Evolutionary conservation across 2,329 filamentous ascomycete species (phyloP), one percentile per base, ranked within the genome.

Genomic region (Sphaerostilbella broomeana): DNA sequence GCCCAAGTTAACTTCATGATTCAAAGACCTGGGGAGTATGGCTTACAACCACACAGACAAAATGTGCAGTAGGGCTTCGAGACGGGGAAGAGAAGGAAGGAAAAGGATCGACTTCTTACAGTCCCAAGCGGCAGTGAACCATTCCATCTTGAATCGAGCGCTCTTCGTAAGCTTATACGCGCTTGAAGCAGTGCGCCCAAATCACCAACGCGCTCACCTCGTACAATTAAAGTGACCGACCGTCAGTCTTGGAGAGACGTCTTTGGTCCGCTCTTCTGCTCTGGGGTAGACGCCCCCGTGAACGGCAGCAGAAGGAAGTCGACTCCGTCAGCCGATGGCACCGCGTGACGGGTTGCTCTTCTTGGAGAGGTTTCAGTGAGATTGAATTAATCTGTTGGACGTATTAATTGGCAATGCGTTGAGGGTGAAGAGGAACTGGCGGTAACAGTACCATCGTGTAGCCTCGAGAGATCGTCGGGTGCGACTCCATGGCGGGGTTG

Each of bases 1-100:
- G 20, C 30, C 27, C 40, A 11, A 31, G 41, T 43, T 31, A 43
- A 43, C 41, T 43, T 40, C 18, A 19, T 35, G 30, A 26, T 27
- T 25, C 22, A 25, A 4, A 12, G 22, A 25, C 22, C 22, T n/a
- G n/a, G 12, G 8, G 3, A 25, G 22, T 8, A 25, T 25, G 22
- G 22, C 22, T 9, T 25, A 25, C 22, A 25, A 25, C 12, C 22
- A 25, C 8, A 25, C n/a, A n/a, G n/a, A n/a, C n/a, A n/a, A n/a
- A n/a, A n/a, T n/a, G n/a, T n/a, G n/a, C n/a, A 25, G 24, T 25
- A 26, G 24, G 3, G 26, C n/a, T n/a, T n/a, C n/a, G 28, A 13
- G 24, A 13, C 20, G 2, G 18, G 16, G 15, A 11, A 34, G 15
- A 22, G n/a, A n/a, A n/a, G n/a, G n/a, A n/a, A n/a, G 10, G 9